Base-by-base conservation (phyloP, 805 yeast genomes). In the Pichia nakasei region DNA sequence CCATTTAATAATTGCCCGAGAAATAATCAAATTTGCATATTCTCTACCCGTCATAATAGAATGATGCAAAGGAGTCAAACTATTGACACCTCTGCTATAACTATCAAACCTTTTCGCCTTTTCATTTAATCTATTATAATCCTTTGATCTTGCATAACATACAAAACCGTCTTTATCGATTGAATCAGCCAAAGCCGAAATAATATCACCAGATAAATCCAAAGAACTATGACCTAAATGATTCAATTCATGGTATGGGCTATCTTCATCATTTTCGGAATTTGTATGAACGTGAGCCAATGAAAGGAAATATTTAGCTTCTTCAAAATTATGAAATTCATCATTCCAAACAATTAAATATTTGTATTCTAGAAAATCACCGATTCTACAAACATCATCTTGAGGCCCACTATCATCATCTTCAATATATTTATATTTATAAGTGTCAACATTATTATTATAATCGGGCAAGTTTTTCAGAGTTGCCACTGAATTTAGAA, bases 301-400 rank as follows among this genome's bases (percentile, higher is more conserved):
- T 5, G 51, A 41, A 9, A 60, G 36, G 11, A 58, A 51, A 3
- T 37, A 41, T 21, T 46, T 41, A 5, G 65, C 59, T 12, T 49
- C 42, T 2, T 69, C 65, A 50, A 71, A 75, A 52, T 76, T 74
- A 54, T 85, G 93, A 50, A 68, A 70, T 53, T 85, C 93, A 55
- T 85, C 94, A 58, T 85, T 85, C 83, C 89, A 85, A n/a, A 82
- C 65, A 20, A 80, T 56, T 27, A 83, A 65, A 35, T 67, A 61
- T 64, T 73, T 79, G 13, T 65, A 47, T 8, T 50, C 50, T 1
- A 42, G 13, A 12, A 39, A 36, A 33, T 44, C 37, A 37, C 34
- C 38, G 9, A 22, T 20, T 19, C 22, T n/a, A 18, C 15, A 29
- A 18, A 20, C 32, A 29, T 44, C n/a, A 12, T 37, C 39, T 13